phyloP scores from a whole-genome alignment of 2,329 filamentous ascomycete genomes.

The Hysterium pulicare region DNA sequence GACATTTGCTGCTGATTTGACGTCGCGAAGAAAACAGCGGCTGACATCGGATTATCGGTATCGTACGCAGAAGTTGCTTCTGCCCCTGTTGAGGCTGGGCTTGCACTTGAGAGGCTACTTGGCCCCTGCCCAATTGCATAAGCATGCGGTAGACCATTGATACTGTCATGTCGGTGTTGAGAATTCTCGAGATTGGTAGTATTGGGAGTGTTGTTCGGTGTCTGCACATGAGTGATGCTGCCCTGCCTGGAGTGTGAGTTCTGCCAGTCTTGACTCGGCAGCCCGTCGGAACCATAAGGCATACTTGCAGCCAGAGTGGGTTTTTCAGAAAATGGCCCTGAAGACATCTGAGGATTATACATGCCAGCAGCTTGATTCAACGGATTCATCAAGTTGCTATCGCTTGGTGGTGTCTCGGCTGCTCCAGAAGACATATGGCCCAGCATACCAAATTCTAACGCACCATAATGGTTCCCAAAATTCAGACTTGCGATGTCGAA shows the following conservation, averaged over 20 bases:
- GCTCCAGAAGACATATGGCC: slow-evolving; percentile 93
- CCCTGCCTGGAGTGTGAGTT: slow-evolving; percentile 40
- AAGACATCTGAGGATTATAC: slow-evolving; percentile 40
- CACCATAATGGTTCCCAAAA: slow-evolving; percentile 94
- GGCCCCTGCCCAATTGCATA: slow-evolving; percentile 61
- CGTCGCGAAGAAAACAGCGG: slow-evolving; percentile 33
- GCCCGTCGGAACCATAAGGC: slow-evolving; percentile 24
- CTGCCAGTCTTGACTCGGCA: slow-evolving; percentile 35
- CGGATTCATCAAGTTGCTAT: slow-evolving; percentile 42
- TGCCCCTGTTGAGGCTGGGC: slow-evolving; percentile 46
- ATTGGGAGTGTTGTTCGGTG: slow-evolving; percentile 40
- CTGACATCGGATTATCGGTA: slow-evolving; percentile 37
- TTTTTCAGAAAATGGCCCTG: slow-evolving; percentile 18
- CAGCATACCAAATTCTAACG: slow-evolving; percentile 92
- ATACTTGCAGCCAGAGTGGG: slow-evolving; percentile 26
- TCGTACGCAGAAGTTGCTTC: slow-evolving; percentile 42
- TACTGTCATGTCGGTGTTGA: slow-evolving; percentile 29
- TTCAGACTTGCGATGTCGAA: slow-evolving; percentile 92
- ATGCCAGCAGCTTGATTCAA: slow-evolving; percentile 31
- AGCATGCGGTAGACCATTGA: slow-evolving; percentile 49
- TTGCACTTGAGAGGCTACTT: slow-evolving; percentile 55
- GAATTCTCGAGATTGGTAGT: slow-evolving; percentile 29
- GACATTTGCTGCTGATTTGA: slow-evolving; percentile 24
- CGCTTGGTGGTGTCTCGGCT: slow-evolving; percentile 72
- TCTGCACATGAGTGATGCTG: slow-evolving; percentile 42